Percentiles rank a stretch among this genome's conserved stretches.
Conservation (phyloP, 495 filamentous ascomycete species). For the Stereocaulon alpinum region DNA sequence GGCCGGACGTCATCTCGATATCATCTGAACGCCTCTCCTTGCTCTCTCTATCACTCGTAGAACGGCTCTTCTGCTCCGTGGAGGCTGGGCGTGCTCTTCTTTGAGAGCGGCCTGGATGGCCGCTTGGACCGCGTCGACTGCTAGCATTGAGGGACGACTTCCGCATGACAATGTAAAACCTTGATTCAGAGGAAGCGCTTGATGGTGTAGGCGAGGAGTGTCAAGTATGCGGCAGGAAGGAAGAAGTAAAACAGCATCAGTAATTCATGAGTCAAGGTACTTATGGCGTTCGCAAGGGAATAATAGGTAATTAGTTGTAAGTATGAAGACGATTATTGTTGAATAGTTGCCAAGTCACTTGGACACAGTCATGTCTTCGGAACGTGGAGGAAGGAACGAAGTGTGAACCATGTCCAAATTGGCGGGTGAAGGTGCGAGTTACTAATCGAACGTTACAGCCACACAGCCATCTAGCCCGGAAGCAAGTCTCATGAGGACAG, state of each 20-base stretch:
- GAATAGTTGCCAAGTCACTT: background rate
- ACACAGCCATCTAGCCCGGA: background rate
- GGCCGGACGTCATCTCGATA: background rate
- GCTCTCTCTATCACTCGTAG: background rate
- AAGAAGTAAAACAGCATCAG: background rate
- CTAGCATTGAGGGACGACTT: background rate
- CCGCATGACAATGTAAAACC: background rate
- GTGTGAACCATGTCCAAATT: no score
- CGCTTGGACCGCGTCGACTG: background rate
- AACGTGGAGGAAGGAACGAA: background rate
- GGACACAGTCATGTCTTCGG: background rate
- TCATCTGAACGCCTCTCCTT: background rate
- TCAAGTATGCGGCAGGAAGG: background rate
- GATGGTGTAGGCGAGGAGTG: background rate
- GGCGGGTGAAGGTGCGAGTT: background rate
- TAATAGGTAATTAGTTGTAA: background rate
- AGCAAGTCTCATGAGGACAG: background rate
- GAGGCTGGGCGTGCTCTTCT: background rate
- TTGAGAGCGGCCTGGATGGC: slow-evolving; percentile 1
- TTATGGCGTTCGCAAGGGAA: background rate
- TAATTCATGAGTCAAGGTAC: background rate
- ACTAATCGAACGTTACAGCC: background rate
- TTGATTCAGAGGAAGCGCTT: no score
- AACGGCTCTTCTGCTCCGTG: background rate
- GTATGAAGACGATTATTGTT: background rate